Percentiles rank a stretch among this genome's conserved stretches.
Conservation (phyloP, 441 rosid species). For the Dalechampia spathulata region DNA sequence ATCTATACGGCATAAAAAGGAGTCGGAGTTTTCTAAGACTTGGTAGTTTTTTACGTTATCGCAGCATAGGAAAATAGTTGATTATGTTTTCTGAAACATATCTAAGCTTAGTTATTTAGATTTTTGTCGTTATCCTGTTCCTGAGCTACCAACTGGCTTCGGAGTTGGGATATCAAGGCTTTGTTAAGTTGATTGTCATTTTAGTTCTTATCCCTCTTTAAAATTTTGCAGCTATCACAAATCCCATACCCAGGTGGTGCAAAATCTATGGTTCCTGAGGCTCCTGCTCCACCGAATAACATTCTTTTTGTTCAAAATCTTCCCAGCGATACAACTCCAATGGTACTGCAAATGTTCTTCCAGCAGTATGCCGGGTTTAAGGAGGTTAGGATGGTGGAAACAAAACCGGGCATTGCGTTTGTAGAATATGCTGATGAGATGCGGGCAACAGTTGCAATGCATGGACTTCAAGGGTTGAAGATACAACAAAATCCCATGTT, state of each 20-base stretch:
- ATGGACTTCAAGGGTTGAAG: conserved; percentile 75
- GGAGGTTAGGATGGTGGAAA: conserved; percentile 92
- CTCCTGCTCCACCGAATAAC: conserved; percentile 90
- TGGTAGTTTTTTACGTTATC: too few species aligned
- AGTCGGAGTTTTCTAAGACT: too few species aligned
- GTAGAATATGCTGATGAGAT: conserved; percentile 83
- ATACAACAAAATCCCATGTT: conserved; percentile 68
- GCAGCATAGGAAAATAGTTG: too few species aligned
- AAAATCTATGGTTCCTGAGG: conserved; percentile 66
- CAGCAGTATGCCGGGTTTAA: conserved; percentile 72
- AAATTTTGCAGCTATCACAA: conserved; percentile 66
- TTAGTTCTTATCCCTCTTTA: background rate
- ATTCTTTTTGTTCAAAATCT: conserved; percentile 91
- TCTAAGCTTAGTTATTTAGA: background rate
- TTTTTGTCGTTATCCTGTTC: background rate
- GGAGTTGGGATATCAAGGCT: too few species aligned
- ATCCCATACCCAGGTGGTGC: conserved; percentile 75
- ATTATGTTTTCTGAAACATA: background rate
- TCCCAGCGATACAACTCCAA: conserved; percentile 74
- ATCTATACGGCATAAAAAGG: too few species aligned
- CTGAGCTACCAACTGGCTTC: too few species aligned
- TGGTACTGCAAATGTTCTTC: conserved; percentile 79
- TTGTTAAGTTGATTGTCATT: background rate
- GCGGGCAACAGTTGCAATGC: conserved; percentile 89
- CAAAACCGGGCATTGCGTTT: conserved; percentile 98